Conservation (phyloP, 2,329 filamentous ascomycete species). For the Phaeophleospora eucalypticola region DNA sequence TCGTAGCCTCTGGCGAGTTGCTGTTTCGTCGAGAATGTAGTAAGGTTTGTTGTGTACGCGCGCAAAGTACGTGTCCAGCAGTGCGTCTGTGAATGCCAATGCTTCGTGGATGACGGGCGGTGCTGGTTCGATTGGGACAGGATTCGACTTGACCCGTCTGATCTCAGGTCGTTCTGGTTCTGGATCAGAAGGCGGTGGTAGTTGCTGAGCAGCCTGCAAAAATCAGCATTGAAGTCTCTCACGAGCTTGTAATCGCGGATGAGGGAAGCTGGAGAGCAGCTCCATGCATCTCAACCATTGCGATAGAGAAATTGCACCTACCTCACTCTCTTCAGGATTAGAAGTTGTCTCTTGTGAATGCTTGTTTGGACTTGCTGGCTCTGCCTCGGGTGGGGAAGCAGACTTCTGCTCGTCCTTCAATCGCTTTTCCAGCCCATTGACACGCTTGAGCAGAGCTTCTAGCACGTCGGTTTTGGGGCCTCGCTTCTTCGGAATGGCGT, state of each 20-base stretch:
- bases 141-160: slow-evolving; percentile 4
- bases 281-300: too few species aligned
- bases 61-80: slow-evolving; percentile 71
- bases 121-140: slow-evolving; percentile 9
- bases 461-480: slow-evolving; percentile 87
- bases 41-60: slow-evolving; percentile 79
- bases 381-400: slow-evolving; percentile 34
- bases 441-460: slow-evolving; percentile 76
- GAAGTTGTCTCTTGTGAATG: slow-evolving; percentile 5
- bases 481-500: slow-evolving; percentile 84
- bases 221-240: too few species aligned
- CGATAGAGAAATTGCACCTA: too few species aligned
- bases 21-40: slow-evolving; percentile 73
- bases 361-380: slow-evolving; percentile 7
- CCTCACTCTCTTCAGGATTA: too few species aligned
- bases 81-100: slow-evolving; percentile 22
- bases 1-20: slow-evolving; percentile 67
- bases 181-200: neutral
- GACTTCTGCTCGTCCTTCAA: slow-evolving; percentile 57
- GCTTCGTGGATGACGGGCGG: slow-evolving; percentile 13
- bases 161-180: neutral
- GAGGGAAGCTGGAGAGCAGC: too few species aligned
- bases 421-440: slow-evolving; percentile 78
- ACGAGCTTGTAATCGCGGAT: too few species aligned
- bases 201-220: too few species aligned